A percentile compares a stretch with the other conserved stretches of the same genome.
phyloP scores from a whole-genome alignment of 257 asterid species.

The Gentiana macrophylla region DNA sequence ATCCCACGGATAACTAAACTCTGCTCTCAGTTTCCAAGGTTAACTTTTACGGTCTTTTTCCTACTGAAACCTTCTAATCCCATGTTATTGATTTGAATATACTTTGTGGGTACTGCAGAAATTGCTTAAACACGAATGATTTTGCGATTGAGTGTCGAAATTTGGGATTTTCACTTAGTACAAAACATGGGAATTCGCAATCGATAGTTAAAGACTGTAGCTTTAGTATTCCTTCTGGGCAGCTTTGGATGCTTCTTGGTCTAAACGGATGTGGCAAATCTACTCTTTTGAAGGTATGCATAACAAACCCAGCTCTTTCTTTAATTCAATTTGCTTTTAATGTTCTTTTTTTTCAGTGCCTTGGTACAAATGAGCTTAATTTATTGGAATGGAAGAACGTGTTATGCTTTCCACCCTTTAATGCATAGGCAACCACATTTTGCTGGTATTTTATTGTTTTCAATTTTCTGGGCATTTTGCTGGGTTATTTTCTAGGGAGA shows the following conservation, averaged over 20 bases:
- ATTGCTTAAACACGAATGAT: conserved; percentile 19
- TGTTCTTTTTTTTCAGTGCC: neutral
- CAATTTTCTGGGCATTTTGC: neutral
- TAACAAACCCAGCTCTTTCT: neutral
- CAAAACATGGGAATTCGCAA: conserved; percentile 34
- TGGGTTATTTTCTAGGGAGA: neutral
- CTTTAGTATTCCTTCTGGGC: conserved; percentile 65
- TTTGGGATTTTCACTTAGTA: conserved; percentile 44
- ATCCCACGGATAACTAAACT: conserved; percentile 16
- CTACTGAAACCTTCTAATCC: neutral
- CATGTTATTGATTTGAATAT: neutral
- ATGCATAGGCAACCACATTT: neutral
- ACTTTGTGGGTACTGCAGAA: conserved; percentile 14
- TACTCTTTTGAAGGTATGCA: conserved; percentile 68
- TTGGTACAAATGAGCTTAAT: too few relatives aligned
- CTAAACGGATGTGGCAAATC: conserved; percentile 96
- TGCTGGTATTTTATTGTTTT: neutral
- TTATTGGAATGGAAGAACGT: too few relatives aligned
- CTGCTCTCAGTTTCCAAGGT: conserved; percentile 24
- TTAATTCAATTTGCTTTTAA: too few relatives aligned
- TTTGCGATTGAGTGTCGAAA: conserved; percentile 55
- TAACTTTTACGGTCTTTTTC: neutral
- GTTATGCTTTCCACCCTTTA: too few relatives aligned
- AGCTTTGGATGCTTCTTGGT: conserved; percentile 97
- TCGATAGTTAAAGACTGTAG: conserved; percentile 79